Evolutionary conservation across 306 rosid species (phyloP).

Genomic region (Carpinus fangiana): DNA sequence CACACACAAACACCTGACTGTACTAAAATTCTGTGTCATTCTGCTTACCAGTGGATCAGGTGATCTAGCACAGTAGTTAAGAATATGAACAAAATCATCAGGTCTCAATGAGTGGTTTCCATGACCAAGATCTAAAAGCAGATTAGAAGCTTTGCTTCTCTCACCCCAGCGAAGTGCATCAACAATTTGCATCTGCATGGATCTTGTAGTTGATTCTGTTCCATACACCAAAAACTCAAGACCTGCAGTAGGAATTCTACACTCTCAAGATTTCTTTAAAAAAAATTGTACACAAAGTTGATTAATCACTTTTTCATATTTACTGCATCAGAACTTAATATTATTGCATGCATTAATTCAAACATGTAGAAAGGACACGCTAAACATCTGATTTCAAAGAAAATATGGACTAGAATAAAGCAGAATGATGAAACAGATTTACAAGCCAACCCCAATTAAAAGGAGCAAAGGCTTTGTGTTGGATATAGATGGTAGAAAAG

Average conservation of each 20-base stretch:
- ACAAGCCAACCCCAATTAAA: not conserved
- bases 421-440: not conserved
- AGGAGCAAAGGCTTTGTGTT: not conserved
- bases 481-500: not conserved
- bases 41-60: conserved; percentile 87
- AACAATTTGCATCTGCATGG: conserved; percentile 56
- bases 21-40: conserved; percentile 7
- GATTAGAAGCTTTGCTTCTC: conserved; percentile 58
- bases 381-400: no score
- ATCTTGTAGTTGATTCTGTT: conserved; percentile 30
- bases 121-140: conserved; percentile 55
- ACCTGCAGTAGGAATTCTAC: conserved; percentile 37
- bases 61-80: conserved; percentile 60
- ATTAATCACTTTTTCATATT: not conserved
- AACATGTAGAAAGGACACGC: no score
- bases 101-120: conserved; percentile 48
- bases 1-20: not conserved
- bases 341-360: not conserved
- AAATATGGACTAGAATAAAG: no score
- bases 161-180: conserved; percentile 60
- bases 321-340: no score
- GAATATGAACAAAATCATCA: conserved; percentile 57
- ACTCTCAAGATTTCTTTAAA: not conserved
- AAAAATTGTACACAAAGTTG: not conserved
- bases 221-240: conserved; percentile 28